Base-by-base conservation (phyloP, 495 filamentous ascomycete species). In the Penicillium nucicola region DNA sequence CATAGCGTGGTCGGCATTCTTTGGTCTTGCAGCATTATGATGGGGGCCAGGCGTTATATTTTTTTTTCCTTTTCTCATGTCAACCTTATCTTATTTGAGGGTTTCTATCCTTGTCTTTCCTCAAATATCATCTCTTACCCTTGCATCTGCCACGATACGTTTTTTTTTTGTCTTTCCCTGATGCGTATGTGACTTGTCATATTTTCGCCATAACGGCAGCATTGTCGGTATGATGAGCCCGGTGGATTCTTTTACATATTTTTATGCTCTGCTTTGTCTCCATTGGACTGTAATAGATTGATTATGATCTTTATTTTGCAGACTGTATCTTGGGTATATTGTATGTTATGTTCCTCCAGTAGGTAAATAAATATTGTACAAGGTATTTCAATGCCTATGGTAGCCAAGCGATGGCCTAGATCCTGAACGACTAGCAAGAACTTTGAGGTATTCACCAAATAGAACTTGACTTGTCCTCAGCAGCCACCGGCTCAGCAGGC, bases 1-100 rank as follows among this genome's bases (percentile, higher is more conserved):
- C 72, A 75, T 75, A 75, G 72, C 70, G 72, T 52, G 72, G 65
- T 69, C 66, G 61, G 69, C 69, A 69, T 69, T 53, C 38, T 65
- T 64, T 62, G 55, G 60, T 61, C 54, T 64, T 67, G 56, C 62
- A 63, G 56, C 65, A 69, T 73, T 64, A 71, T 62, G 62, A 70
- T 46, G 50, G 50, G 38, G 46, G 53, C 57, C 55, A 58, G 69
- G 69, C 66, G 68, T 75, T 66, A 39, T 48, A 54, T 40, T 48
- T 65, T 54, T 40, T 48, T 65, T 63, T 51, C 40, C 34, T 41
- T 52, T 55, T 25, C 43, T 34, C 45, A 43, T 40, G 42, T 37
- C 31, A 47, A 53, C 42, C 42, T 22, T 22, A 3, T 53, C 48
- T 41, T 53, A 41, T 48, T 28, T 48, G 46, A 19, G 40, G 17